Evolutionary conservation across 805 yeast species (phyloP).

Genomic region (Yarrowia sp.): DNA sequence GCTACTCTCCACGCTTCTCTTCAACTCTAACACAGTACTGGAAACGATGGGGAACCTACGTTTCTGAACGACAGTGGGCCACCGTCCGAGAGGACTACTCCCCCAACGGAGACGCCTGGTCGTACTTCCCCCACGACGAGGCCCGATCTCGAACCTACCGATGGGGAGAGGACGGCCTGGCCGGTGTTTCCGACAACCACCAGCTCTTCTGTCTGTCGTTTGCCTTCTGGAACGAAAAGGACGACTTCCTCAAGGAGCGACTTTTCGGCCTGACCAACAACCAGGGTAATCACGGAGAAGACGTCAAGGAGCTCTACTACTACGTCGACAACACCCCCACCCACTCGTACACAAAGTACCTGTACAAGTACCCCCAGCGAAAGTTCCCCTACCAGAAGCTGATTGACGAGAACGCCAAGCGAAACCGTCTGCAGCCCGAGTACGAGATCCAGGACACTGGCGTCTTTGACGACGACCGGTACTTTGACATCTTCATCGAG

Average conservation of each 20-base stretch:
- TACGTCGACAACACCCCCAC: constrained; percentile 90
- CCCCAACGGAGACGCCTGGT: constrained; percentile 85
- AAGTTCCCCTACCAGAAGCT: constrained; percentile 79
- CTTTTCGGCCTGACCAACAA: constrained; percentile 86
- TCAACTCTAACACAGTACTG: constrained; percentile 48
- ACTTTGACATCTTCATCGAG: constrained; percentile 85
- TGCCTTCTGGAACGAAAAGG: constrained; percentile 91
- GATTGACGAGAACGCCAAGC: constrained; percentile 59
- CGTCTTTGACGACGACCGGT: constrained; percentile 57
- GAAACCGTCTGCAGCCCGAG: constrained; percentile 67
- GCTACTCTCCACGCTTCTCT: no score
- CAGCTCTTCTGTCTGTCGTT: constrained; percentile 72
- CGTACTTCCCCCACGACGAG: constrained; percentile 79
- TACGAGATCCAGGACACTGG: constrained; percentile 82
- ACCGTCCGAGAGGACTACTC: constrained; percentile 79
- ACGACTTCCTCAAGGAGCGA: constrained; percentile 78
- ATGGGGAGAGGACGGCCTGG: constrained; percentile 96
- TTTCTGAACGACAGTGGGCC: constrained; percentile 82
- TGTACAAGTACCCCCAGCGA: constrained; percentile 88
- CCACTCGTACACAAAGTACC: constrained; percentile 85
- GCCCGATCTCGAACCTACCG: constrained; percentile 76
- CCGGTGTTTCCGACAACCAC: constrained; percentile 82
- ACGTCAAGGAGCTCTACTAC: constrained; percentile 64
- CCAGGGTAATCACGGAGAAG: constrained; percentile 95
- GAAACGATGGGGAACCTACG: constrained; percentile 89